Percentiles rank a stretch among this genome's conserved stretches.
Conservation (phyloP, 495 filamentous ascomycete genomes). For the Neurospora tetraspora region DNA sequence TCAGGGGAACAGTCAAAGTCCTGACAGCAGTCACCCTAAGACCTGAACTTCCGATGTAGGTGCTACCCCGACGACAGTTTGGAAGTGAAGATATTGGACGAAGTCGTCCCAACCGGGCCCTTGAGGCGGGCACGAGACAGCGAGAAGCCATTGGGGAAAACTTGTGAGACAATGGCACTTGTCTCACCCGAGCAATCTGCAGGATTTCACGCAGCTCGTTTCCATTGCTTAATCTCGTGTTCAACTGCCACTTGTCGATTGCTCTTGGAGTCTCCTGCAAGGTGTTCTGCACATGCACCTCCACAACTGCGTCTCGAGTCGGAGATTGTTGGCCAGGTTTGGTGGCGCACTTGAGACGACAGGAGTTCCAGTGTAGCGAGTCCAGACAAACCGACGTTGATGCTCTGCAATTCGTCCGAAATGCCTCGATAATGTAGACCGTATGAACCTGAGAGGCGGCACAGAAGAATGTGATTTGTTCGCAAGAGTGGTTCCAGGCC, state of each 20-base stretch:
- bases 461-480: not conserved
- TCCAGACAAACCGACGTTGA: conserved; percentile 10
- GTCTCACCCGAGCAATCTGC: conserved; percentile 10
- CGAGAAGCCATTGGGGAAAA: conserved; percentile 1
- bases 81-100: conserved; percentile 4
- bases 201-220: conserved; percentile 15
- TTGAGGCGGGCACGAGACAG: not conserved
- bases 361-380: conserved; percentile 2
- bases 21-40: conserved; percentile 3
- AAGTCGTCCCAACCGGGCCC: conserved; percentile 1
- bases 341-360: conserved; percentile 12
- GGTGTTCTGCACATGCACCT: conserved; percentile 6
- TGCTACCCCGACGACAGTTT: not conserved
- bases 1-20: not conserved
- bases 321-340: conserved; percentile 7
- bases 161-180: conserved; percentile 2
- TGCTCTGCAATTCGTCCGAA: conserved; percentile 16
- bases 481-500: not conserved
- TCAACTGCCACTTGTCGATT: conserved; percentile 16
- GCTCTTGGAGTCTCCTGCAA: conserved; percentile 4
- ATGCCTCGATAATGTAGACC: not conserved
- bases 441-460: not conserved
- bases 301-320: not conserved
- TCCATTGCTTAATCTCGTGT: conserved; percentile 23
- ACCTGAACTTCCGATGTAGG: conserved; percentile 1